Percentiles rank a stretch among this genome's conserved stretches.
These are phyloP conservation scores for Xylaria nigripes DNA, from an alignment of 495 filamentous ascomycete species.

Conservation along the genomic window DNA sequence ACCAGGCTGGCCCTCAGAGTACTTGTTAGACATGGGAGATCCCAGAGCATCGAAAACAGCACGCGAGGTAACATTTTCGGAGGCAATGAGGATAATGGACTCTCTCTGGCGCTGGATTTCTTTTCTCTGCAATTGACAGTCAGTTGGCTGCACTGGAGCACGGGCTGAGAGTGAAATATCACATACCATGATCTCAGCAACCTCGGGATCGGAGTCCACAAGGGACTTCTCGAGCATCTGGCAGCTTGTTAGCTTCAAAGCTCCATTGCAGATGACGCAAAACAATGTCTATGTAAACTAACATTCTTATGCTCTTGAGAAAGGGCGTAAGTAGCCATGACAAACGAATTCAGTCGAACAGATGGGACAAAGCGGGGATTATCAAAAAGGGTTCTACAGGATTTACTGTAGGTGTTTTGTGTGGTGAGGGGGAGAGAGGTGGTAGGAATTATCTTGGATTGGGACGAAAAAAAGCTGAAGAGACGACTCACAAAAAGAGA, in stretches of 20 bases:
- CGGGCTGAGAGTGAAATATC: slow-evolving; percentile 1
- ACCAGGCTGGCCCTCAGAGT: slow-evolving; percentile 97
- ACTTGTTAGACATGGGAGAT: slow-evolving; percentile 96
- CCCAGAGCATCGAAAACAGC: slow-evolving; percentile 85
- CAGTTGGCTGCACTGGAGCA: slow-evolving; percentile 5
- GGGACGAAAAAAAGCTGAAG: background rate
- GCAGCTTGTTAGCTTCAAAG: slow-evolving; percentile 41
- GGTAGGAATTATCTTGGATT: background rate
- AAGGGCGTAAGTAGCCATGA: slow-evolving; percentile 61
- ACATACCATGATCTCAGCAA: slow-evolving; percentile 87
- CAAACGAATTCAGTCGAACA: background rate
- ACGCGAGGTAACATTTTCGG: slow-evolving; percentile 82
- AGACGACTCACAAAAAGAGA: too few species aligned
- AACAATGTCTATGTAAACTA: slow-evolving; percentile 28
- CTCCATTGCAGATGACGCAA: background rate
- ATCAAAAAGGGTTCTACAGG: too few species aligned
- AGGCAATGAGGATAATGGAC: slow-evolving; percentile 96
- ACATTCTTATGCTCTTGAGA: slow-evolving; percentile 83
- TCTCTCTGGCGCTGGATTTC: slow-evolving; percentile 97
- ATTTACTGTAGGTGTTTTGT: too few species aligned
- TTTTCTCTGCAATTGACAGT: slow-evolving; percentile 54
- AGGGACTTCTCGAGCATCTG: slow-evolving; percentile 89
- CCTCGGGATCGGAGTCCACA: slow-evolving; percentile 78
- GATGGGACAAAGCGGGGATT: too few species aligned
- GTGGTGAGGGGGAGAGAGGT: background rate